Base-by-base conservation (phyloP, 1,284 basidiomycete species). In the Sporisorium sorghi region DNA sequence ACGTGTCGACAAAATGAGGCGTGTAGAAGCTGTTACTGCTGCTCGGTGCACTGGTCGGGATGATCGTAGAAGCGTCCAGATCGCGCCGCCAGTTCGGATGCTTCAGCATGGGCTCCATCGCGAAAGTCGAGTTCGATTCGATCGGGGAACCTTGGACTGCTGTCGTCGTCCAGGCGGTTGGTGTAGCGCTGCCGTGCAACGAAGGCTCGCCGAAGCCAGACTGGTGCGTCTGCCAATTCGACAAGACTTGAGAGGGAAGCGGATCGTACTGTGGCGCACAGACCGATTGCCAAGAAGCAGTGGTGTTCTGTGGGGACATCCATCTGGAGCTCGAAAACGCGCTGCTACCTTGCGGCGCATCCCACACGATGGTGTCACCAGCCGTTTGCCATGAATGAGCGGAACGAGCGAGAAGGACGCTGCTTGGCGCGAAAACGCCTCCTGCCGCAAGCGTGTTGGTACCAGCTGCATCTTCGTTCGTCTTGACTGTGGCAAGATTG, bases 1-100 rank as follows among this genome's bases (percentile, higher is more conserved):
- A 46, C 5, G 50, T 46, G 35, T 59, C 57, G 32, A 44, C 24
- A 32, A 46, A 47, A 3, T 52, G 49, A 26, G 58, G 40, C n/a
- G 50, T 28, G 15, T 37, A 17, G 19, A 26, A 17, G 30, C 19
- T 33, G 23, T 39, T 24, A 5, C 14, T 23, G 7, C 32, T 30
- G 43, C 24, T 43, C 15, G 44, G 8, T n/a, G n/a, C 1, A 4
- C 21, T 21, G 15, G 35, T 11, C 0, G 61, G 44, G 5, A 28
- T 15, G 3, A 52, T 10, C 21, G 52, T 8, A 3, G 51, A 32
- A 2, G 33, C 8, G 21, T 24, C 15, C n/a, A 37, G 17, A 21
- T 55, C 60, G 10, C 56, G 60, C 6, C 49, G 48, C 66, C 66
- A 63, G 23, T 69, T 69, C 0, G 56, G 52, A 56, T 69, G 66